These are phyloP conservation scores for Annulohypoxylon maeteangense DNA, from an alignment of 495 filamentous ascomycete species.

Conservation along the genomic window DNA sequence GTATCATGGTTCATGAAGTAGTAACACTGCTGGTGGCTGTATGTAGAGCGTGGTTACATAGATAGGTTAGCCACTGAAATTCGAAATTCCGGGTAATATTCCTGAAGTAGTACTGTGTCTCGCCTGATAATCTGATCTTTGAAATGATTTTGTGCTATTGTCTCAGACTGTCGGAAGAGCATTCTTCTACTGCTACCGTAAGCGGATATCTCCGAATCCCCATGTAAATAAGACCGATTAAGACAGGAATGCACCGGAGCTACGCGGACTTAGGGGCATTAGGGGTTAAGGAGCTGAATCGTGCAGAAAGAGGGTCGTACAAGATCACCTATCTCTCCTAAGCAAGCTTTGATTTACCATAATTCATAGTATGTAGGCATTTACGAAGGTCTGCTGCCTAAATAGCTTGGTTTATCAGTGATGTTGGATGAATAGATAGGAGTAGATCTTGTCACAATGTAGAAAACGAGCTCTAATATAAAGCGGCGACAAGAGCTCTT, in stretches of 20 bases:
- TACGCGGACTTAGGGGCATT: slow-evolving; percentile 30
- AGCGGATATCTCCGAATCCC: neutral
- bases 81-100: slow-evolving; percentile 21
- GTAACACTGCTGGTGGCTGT: slow-evolving; percentile 34
- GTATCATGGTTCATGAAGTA: slow-evolving; percentile 18
- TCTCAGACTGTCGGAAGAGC: neutral
- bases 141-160: neutral
- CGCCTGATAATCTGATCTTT: neutral
- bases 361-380: neutral
- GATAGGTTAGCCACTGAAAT: slow-evolving; percentile 35
- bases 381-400: neutral
- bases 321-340: neutral
- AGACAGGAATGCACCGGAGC: neutral
- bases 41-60: slow-evolving; percentile 38
- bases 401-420: neutral
- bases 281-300: slow-evolving; percentile 24
- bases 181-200: neutral
- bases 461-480: neutral
- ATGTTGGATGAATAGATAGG: neutral
- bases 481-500: neutral
- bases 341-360: neutral
- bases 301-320: slow-evolving; percentile 14
- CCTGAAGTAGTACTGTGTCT: neutral
- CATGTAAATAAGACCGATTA: neutral
- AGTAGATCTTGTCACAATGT: neutral